phyloP scores from a whole-genome alignment of 2,329 filamentous ascomycete species.

The Aspergillus proliferans region DNA sequence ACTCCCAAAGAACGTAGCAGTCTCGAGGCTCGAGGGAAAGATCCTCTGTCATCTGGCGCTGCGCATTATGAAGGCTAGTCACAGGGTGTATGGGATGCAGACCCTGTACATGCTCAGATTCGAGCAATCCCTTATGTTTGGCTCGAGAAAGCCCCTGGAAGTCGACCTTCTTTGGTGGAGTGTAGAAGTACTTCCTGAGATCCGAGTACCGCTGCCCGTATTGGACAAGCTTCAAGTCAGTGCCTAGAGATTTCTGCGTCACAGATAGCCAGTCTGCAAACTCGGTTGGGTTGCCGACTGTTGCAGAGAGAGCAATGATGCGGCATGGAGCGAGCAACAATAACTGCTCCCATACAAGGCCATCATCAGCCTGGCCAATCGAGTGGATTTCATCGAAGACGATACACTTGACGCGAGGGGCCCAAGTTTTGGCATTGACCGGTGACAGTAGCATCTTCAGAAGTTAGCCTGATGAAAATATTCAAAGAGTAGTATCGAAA shows the following conservation, averaged over 20 bases:
- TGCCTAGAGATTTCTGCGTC: conserved; percentile 58
- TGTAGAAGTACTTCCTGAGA: conserved; percentile 66
- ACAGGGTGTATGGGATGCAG: conserved; percentile 63
- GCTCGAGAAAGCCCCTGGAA: conserved; percentile 48
- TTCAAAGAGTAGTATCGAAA: neutral
- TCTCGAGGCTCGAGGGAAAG: conserved; percentile 65
- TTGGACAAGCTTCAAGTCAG: conserved; percentile 60
- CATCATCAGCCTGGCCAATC: conserved; percentile 70
- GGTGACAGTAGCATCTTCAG: conserved; percentile 58
- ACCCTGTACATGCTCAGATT: conserved; percentile 43
- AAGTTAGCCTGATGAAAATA: neutral
- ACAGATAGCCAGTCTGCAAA: conserved; percentile 63
- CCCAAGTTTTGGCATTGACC: conserved; percentile 61
- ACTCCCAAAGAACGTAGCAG: conserved; percentile 59
- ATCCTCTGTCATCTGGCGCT: conserved; percentile 60
- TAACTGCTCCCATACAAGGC: conserved; percentile 72
- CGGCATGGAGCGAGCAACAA: conserved; percentile 68
- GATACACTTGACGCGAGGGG: conserved; percentile 62
- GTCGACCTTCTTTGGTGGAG: conserved; percentile 41
- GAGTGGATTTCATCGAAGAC: conserved; percentile 80
- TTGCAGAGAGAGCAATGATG: conserved; percentile 73
- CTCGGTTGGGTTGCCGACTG: conserved; percentile 66
- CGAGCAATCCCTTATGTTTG: conserved; percentile 26
- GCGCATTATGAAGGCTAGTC: conserved; percentile 55
- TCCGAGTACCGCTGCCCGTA: conserved; percentile 69